Evolutionary conservation across 768 basidiomycete species (phyloP).

Genomic region (Pulveroboletus sp.): DNA sequence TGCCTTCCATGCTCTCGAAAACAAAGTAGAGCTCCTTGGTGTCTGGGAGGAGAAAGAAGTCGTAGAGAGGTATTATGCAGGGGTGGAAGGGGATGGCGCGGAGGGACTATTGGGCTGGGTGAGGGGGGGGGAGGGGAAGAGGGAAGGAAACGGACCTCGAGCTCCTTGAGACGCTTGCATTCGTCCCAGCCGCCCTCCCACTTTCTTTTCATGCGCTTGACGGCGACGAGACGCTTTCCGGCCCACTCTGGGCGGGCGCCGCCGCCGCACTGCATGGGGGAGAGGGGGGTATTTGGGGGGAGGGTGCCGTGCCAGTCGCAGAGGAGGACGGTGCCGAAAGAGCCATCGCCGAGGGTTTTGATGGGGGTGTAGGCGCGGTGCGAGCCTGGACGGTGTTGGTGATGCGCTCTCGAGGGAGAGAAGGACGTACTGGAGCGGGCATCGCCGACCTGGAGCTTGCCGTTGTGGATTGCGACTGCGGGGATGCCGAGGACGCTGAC

Average conservation of each 20-base stretch:
- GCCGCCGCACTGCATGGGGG: slow-evolving; percentile 94
- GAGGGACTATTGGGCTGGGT: slow-evolving; percentile 61
- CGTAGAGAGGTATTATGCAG: slow-evolving; percentile 97
- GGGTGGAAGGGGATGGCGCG: slow-evolving; percentile 93
- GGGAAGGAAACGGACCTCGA: slow-evolving; percentile 62
- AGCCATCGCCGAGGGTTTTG: slow-evolving; percentile 97
- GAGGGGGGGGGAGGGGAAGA: slow-evolving; percentile 13
- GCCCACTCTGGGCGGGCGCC: slow-evolving; percentile 91
- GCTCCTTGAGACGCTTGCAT: slow-evolving; percentile 91
- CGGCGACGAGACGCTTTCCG: slow-evolving; percentile 90
- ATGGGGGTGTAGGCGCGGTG: slow-evolving; percentile 89
- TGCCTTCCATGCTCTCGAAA: slow-evolving; percentile 99
- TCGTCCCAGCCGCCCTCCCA: slow-evolving; percentile 99
- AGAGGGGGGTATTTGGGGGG: slow-evolving; percentile 84
- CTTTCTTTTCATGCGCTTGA: slow-evolving; percentile 97
- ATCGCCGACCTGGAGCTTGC: slow-evolving; percentile 68
- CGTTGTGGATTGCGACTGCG: slow-evolving; percentile 67
- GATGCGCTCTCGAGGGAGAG: background rate
- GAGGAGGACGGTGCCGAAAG: slow-evolving; percentile 97
- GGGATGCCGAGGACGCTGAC: slow-evolving; percentile 71
- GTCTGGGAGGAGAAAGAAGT: slow-evolving; percentile 95
- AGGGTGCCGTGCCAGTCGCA: slow-evolving; percentile 98
- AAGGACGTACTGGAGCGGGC: slow-evolving; percentile 61
- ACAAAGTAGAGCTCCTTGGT: slow-evolving; percentile 98
- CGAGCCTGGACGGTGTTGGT: slow-evolving; percentile 49